A percentile compares a stretch with the other conserved stretches of the same genome.
phyloP scores from a whole-genome alignment of 371 early-diverging fungal species.

The Mucor sp. region DNA sequence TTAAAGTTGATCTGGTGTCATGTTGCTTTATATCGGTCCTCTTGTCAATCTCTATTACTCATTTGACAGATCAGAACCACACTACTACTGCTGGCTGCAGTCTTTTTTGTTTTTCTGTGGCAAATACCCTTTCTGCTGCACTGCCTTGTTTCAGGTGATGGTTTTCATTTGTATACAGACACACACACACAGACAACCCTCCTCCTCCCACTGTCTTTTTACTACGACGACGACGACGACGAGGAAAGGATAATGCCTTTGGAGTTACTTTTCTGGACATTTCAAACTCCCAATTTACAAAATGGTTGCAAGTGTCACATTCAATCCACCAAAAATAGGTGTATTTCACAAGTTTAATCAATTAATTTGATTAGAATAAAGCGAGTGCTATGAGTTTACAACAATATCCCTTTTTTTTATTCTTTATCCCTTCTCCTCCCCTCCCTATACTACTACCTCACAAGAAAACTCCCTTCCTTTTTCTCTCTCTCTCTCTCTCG shows the following conservation, averaged over 20 bases:
- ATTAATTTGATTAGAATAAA: neutral
- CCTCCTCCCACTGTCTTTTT: too few species aligned
- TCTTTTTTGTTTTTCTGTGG: neutral
- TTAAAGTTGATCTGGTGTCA: neutral
- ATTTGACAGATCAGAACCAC: too few species aligned
- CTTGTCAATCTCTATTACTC: neutral
- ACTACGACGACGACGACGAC: too few species aligned
- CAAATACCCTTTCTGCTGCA: neutral
- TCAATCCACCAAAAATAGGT: constrained; percentile 14
- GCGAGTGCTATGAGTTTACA: neutral
- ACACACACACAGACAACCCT: too few species aligned
- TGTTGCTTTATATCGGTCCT: neutral
- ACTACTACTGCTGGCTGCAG: too few species aligned
- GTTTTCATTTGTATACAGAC: too few species aligned
- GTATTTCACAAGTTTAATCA: constrained; percentile 16
- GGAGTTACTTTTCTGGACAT: neutral
- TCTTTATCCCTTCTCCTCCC: neutral
- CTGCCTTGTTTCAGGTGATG: too few species aligned
- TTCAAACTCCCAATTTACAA: constrained; percentile 7
- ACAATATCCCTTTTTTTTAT: constrained; percentile 7
- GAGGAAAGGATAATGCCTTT: neutral
- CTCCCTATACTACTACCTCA: neutral
- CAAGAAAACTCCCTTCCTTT: constrained; percentile 9
- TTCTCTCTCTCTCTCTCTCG: neutral
- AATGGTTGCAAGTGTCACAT: constrained; percentile 3